Percentiles rank a stretch among this genome's conserved stretches.
These are phyloP conservation scores for Chlorophyllum brunneum DNA, from an alignment of 768 basidiomycete genomes.

Conservation along the genomic window DNA sequence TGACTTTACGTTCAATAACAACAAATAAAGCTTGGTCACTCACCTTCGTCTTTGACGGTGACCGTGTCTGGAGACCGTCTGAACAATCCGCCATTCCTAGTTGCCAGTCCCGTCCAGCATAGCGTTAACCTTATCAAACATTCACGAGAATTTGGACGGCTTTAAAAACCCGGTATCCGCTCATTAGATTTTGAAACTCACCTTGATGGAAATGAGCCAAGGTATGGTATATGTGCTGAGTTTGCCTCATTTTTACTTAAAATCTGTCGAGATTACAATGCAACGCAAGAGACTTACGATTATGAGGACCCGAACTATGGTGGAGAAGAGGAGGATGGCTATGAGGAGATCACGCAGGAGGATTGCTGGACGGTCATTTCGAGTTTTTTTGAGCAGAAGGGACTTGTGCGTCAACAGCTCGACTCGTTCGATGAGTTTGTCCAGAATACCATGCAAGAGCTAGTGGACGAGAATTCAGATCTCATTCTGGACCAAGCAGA, in stretches of 20 bases:
- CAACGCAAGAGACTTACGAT: conserved; percentile 46
- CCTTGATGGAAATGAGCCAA: conserved; percentile 42
- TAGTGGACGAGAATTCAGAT: conserved; percentile 95
- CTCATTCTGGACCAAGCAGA: conserved; percentile 95
- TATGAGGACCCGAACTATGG: conserved; percentile 61
- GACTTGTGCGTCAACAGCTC: conserved; percentile 95
- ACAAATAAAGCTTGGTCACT: conserved; percentile 30
- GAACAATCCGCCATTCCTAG: background rate
- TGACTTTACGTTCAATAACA: conserved; percentile 20
- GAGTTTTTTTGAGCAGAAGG: conserved; percentile 95
- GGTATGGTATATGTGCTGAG: conserved; percentile 33
- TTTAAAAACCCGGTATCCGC: background rate
- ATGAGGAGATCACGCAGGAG: conserved; percentile 84
- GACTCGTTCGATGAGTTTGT: conserved; percentile 99
- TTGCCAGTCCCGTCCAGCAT: background rate
- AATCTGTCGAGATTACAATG: conserved; percentile 40
- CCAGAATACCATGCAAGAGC: conserved; percentile 98
- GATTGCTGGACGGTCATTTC: conserved; percentile 96
- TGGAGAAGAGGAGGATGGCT: conserved; percentile 54
- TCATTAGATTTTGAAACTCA: background rate
- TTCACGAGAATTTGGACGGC: background rate
- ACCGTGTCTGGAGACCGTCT: background rate
- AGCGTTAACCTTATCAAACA: background rate
- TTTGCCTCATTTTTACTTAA: conserved; percentile 28
- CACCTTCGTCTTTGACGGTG: conserved; percentile 5